These are phyloP conservation scores for Suillus americanus DNA, from an alignment of 768 basidiomycete genomes.

Conservation along the genomic window DNA sequence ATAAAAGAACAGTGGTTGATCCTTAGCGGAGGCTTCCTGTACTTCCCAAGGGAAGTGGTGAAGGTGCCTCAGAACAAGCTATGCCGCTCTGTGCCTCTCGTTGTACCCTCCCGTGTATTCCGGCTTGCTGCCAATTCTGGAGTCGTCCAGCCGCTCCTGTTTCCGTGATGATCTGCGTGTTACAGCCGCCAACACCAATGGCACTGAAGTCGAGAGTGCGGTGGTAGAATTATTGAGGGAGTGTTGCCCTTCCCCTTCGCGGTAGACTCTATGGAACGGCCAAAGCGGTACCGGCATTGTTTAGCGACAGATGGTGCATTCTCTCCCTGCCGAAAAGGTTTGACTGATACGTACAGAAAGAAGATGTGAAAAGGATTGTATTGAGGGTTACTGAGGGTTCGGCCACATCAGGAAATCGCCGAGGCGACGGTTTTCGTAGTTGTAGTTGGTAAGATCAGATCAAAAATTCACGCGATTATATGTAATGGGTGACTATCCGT, in stretches of 20 bases:
- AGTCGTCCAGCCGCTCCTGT: conserved; percentile 25
- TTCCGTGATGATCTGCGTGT: conserved; percentile 20
- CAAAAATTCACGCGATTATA: too few relatives aligned
- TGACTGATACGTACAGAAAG: background rate
- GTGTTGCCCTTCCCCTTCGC: conserved; percentile 33
- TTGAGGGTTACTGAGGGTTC: too few relatives aligned
- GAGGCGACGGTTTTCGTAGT: too few relatives aligned
- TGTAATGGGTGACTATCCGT: too few relatives aligned
- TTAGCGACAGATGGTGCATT: conserved; percentile 35
- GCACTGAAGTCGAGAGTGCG: conserved; percentile 21
- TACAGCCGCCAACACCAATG: conserved; percentile 17
- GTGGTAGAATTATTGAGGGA: conserved; percentile 28
- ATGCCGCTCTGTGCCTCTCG: conserved; percentile 54
- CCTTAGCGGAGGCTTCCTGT: conserved; percentile 79
- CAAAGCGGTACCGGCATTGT: conserved; percentile 58
- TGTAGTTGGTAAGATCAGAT: too few relatives aligned
- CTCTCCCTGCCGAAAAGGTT: conserved; percentile 46
- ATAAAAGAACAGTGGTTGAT: conserved; percentile 40
- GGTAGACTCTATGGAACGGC: conserved; percentile 43
- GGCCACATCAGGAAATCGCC: too few relatives aligned
- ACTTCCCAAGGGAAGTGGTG: conserved; percentile 57
- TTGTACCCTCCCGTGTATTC: conserved; percentile 47
- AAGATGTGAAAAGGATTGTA: conserved; percentile 19
- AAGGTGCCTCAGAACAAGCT: conserved; percentile 82
- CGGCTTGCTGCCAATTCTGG: conserved; percentile 18